A percentile compares a stretch with the other conserved stretches of the same genome.
Evolutionary conservation across 2,329 filamentous ascomycete genomes (phyloP).

Genomic region (Fusarium sp.): DNA sequence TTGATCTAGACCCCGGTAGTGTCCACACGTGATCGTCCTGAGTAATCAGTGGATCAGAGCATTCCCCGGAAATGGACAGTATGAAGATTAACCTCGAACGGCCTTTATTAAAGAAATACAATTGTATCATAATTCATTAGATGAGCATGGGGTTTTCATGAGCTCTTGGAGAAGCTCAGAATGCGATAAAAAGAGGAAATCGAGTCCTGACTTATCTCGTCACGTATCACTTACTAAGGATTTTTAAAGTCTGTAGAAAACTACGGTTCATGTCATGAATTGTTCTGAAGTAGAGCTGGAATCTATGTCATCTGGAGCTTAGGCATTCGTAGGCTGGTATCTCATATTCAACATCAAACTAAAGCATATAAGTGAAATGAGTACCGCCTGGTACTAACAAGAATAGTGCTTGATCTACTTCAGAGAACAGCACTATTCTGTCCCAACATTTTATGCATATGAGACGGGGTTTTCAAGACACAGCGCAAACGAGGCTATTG

Average conservation of each 20-base stretch:
- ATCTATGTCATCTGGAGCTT: too few species aligned
- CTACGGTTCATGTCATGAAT: neutral
- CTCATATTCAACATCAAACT: too few species aligned
- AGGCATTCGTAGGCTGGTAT: fast-evolving
- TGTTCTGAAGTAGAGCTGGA: neutral
- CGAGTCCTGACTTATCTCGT: too few species aligned
- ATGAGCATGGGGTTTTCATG: fast-evolving
- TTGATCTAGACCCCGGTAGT: conserved; percentile 11
- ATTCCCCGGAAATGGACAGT: neutral
- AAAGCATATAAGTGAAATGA: neutral
- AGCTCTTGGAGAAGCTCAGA: neutral
- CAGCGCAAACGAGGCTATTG: neutral
- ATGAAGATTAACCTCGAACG: neutral
- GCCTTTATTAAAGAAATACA: neutral
- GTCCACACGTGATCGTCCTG: neutral
- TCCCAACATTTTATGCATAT: fast-evolving
- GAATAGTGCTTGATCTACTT: too few species aligned
- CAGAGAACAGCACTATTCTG: fast-evolving
- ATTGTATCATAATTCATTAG: neutral
- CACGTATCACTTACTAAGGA: too few species aligned
- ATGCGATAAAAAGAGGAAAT: too few species aligned
- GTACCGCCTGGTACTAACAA: neutral
- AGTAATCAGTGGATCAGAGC: neutral
- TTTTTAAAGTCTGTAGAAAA: too few species aligned
- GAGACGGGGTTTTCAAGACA: fast-evolving